phyloP scores from a whole-genome alignment of 768 basidiomycete genomes.

The Phylloporus sp. region DNA sequence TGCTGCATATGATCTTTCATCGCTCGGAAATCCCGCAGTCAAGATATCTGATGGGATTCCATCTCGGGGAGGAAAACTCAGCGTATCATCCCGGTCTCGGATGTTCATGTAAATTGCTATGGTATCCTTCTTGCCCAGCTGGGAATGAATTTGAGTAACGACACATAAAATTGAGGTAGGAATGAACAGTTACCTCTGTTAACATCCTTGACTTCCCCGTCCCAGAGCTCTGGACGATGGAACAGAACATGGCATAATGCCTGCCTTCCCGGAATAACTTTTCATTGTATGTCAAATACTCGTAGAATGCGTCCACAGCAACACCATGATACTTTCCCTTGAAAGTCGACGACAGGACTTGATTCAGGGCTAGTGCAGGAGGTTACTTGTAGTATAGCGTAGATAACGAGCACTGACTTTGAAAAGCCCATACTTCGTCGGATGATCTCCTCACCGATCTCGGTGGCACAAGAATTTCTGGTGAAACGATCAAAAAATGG shows the following conservation, averaged over 20 bases:
- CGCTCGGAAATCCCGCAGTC: too few relatives aligned
- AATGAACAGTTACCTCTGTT: neutral
- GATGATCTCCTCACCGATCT: neutral
- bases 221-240: constrained; percentile 12
- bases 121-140: neutral
- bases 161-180: neutral
- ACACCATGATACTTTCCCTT: neutral
- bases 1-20: neutral
- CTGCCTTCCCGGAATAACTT: neutral
- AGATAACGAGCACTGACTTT: neutral
- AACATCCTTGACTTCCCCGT: constrained; percentile 14
- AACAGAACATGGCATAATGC: constrained; percentile 11
- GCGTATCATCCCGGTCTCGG: neutral
- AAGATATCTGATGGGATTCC: neutral
- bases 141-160: too few relatives aligned
- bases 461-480: neutral
- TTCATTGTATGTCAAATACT: constrained; percentile 6
- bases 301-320: constrained; percentile 1
- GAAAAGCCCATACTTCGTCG: too few relatives aligned
- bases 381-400: neutral
- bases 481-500: neutral
- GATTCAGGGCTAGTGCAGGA: neutral
- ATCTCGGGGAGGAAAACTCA: neutral
- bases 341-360: neutral
- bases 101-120: neutral